These are phyloP conservation scores for Castanospermum australe DNA, from an alignment of 306 rosid genomes.

Conservation along the genomic window DNA sequence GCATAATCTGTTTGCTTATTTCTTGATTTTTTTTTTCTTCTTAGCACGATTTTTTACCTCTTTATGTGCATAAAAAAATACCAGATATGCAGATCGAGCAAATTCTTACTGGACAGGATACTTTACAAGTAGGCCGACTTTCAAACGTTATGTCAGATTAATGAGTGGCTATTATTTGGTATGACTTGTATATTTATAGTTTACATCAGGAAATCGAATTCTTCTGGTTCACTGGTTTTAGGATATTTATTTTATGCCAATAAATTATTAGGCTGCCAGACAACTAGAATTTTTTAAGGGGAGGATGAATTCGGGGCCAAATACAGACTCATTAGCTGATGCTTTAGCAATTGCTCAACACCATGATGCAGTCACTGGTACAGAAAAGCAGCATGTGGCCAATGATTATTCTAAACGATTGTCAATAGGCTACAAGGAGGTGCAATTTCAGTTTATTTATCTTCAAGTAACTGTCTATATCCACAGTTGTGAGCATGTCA, in stretches of 20 bases:
- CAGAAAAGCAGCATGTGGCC: conserved; percentile 85
- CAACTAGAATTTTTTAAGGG: conserved; percentile 76
- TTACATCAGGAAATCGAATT: conserved; percentile 12
- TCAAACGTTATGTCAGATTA: conserved; percentile 74
- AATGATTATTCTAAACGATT: conserved; percentile 80
- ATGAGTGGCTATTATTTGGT: conserved; percentile 84
- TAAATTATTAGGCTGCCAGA: conserved; percentile 71
- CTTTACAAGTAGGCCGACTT: conserved; percentile 82
- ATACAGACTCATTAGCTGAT: conserved; percentile 74
- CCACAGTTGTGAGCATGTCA: conserved; percentile 1
- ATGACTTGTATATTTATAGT: conserved; percentile 30
- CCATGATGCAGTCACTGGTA: conserved; percentile 90
- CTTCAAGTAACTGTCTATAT: conserved; percentile 10
- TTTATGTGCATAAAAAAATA: conserved; percentile 25
- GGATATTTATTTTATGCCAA: conserved; percentile 17
- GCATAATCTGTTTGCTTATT: conserved; percentile 14
- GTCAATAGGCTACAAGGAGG: conserved; percentile 76
- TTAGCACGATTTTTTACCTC: conserved; percentile 23
- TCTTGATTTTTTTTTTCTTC: neutral
- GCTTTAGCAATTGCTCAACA: conserved; percentile 92
- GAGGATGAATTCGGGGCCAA: conserved; percentile 55
- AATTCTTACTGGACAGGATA: conserved; percentile 92
- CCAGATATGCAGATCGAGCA: conserved; percentile 73
- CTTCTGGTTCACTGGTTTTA: neutral
- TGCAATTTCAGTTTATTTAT: conserved; percentile 27